Base-by-base conservation (phyloP, 495 filamentous ascomycete species). In the Penicillium nucicola region DNA sequence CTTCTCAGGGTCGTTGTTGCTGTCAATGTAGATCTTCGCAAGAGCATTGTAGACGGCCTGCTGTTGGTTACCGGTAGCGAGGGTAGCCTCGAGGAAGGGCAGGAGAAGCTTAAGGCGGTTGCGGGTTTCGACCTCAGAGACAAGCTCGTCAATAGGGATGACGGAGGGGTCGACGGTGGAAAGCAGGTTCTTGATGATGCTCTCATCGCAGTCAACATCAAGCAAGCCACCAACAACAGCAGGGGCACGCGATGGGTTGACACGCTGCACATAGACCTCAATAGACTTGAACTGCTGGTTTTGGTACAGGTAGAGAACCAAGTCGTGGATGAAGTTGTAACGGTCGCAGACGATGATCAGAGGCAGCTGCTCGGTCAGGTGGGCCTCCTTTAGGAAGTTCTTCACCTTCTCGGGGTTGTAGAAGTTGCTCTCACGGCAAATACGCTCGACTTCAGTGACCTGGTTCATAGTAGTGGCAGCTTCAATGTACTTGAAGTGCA, bases 251-350 rank as follows among this genome's bases (percentile, higher is more conserved):
- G 83, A 77, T 13, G 95, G 92, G 69, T 99, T 99, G 57, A 99
- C 89, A 20, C 91, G 88, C 77, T 99, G 95, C n/a, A 99, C 95
- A 58, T 99, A 99, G 42, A 95, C 85, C 72, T 99, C 95, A 56
- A 99, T 99, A 12, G 95, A 96, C 75, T 96, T 95, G 86, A 95
- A 99, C 62, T 97, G 95, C 69, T 97, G 93, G 72, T 96, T 96
- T 71, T 96, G 91, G 77, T 97, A 99, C 19, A 99, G 88, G 69
- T 96, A 97, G 18, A 97, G 80, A 20, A 99, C 88, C 60, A 99
- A 67, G 65, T 99, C 95, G 61, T 99, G 95, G 49, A 97, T 89
- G 65, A 99, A 92, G 75, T 97, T 95, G 80, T 95, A 96, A 14
- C 92, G 90, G 59, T 99, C 95, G 71, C 95, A 97, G 53, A 99